These are phyloP conservation scores for Beta macrorhiza DNA, from an alignment of 179 eudicot species.

Conservation along the genomic window DNA sequence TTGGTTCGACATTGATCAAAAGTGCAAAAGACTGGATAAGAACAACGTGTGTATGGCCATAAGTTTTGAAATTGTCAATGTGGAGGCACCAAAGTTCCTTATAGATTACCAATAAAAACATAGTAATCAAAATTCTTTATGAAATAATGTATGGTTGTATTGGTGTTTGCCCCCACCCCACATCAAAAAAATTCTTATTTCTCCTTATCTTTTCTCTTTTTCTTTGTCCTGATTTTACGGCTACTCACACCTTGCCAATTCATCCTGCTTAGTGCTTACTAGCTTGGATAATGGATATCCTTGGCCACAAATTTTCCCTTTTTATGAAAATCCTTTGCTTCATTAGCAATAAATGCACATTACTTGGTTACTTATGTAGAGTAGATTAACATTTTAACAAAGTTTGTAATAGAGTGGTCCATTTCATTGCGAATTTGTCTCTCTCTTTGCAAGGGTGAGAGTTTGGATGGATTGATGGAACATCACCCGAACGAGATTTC, in stretches of 20 bases:
- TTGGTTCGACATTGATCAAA: background rate
- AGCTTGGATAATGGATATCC: background rate
- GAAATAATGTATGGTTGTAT: background rate
- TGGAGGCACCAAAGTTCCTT: background rate
- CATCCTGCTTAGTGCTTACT: background rate
- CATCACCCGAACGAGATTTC: too few species aligned
- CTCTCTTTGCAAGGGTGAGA: too few species aligned
- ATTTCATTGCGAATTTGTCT: too few species aligned
- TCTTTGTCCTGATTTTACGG: constrained; percentile 6
- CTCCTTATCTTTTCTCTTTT: background rate
- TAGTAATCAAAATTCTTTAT: background rate
- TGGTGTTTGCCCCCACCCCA: background rate
- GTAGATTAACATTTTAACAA: background rate
- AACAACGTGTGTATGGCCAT: background rate
- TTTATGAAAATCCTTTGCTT: background rate
- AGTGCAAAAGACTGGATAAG: constrained; percentile 18
- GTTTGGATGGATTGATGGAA: too few species aligned
- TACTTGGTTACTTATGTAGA: background rate
- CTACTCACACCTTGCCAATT: background rate
- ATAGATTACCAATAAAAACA: background rate
- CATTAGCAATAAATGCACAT: background rate
- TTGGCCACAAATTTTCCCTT: constrained; percentile 9
- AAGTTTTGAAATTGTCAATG: background rate
- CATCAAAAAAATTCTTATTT: background rate
- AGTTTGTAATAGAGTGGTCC: background rate